Percentiles rank a stretch among this genome's conserved stretches.
These are phyloP conservation scores for Cystobasidium tubakii DNA, from an alignment of 768 basidiomycete genomes.

Conservation along the genomic window DNA sequence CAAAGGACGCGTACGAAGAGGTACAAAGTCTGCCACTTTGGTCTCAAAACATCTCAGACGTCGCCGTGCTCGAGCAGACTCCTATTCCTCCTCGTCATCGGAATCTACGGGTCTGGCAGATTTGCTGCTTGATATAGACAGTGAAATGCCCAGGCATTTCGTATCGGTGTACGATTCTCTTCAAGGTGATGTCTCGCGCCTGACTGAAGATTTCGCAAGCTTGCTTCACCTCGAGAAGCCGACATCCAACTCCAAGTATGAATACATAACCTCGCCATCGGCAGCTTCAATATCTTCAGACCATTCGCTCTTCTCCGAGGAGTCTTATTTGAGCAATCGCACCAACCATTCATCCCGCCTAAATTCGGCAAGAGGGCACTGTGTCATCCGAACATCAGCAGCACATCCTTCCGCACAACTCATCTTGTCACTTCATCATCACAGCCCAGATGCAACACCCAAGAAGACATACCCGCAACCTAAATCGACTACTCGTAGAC, in stretches of 20 bases:
- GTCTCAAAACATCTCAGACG: not conserved
- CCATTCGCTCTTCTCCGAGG: conserved; percentile 18
- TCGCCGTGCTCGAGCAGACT: conserved; percentile 9
- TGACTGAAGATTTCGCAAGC: not conserved
- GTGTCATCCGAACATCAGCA: not conserved
- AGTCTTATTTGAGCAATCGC: not conserved
- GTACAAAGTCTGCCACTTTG: not conserved
- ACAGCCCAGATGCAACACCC: conserved; percentile 5
- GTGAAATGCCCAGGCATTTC: not conserved
- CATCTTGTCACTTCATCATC: not conserved
- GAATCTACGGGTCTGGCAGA: not conserved
- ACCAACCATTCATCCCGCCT: not conserved
- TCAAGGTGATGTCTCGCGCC: not conserved
- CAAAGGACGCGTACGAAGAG: not conserved
- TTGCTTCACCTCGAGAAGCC: conserved; percentile 2
- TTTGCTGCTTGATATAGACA: not conserved
- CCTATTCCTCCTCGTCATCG: not conserved
- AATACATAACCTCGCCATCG: not conserved
- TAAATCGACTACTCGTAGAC: not conserved
- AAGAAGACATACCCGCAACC: not conserved
- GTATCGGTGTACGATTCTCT: not conserved
- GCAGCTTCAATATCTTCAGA: conserved; percentile 17
- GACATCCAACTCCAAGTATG: not conserved
- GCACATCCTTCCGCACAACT: conserved; percentile 10
- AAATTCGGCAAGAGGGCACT: not conserved